Conservation (phyloP, 2,329 filamentous ascomycete genomes). For the Lasiodiplodia citricola region DNA sequence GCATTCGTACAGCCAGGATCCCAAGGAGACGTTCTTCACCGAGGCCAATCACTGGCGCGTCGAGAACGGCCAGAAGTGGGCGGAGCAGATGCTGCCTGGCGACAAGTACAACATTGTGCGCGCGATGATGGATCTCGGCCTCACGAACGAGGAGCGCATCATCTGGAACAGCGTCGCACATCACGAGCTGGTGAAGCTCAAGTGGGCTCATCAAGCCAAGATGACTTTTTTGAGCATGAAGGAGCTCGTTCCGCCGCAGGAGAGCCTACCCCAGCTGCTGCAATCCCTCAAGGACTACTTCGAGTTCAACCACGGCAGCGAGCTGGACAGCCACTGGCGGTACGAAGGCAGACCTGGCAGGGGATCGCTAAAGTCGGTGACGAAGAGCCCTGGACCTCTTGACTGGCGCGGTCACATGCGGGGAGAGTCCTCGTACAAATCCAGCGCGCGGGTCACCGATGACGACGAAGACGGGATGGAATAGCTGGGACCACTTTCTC, state of each 20-base stretch:
- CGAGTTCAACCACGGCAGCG: conserved; percentile 26
- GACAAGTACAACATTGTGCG: conserved; percentile 49
- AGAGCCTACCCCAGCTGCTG: conserved; percentile 29
- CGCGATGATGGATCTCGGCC: conserved; percentile 37
- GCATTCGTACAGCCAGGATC: conserved; percentile 12
- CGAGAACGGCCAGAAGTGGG: conserved; percentile 31
- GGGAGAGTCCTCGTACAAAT: conserved; percentile 14
- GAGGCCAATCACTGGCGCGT: conserved; percentile 30
- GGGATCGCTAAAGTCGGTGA: conserved; percentile 9
- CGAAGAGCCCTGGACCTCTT: conserved; percentile 12
- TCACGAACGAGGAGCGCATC: conserved; percentile 39
- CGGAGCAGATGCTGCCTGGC: conserved; percentile 45
- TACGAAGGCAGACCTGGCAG: conserved; percentile 18
- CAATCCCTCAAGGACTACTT: conserved; percentile 35
- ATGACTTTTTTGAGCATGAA: conserved; percentile 32
- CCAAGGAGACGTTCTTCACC: conserved; percentile 19
- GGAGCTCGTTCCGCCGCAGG: conserved; percentile 29
- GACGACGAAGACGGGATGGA: conserved; percentile 8
- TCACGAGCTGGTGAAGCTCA: conserved; percentile 35
- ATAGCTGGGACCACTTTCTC: not conserved
- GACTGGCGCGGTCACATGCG: conserved; percentile 21
- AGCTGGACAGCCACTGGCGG: conserved; percentile 30
- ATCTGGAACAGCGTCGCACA: conserved; percentile 41
- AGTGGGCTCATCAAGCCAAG: conserved; percentile 34
- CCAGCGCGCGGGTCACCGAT: conserved; percentile 5